Evolutionary conservation across 768 basidiomycete species (phyloP).

Genomic region (Tylopilus subfusipes): DNA sequence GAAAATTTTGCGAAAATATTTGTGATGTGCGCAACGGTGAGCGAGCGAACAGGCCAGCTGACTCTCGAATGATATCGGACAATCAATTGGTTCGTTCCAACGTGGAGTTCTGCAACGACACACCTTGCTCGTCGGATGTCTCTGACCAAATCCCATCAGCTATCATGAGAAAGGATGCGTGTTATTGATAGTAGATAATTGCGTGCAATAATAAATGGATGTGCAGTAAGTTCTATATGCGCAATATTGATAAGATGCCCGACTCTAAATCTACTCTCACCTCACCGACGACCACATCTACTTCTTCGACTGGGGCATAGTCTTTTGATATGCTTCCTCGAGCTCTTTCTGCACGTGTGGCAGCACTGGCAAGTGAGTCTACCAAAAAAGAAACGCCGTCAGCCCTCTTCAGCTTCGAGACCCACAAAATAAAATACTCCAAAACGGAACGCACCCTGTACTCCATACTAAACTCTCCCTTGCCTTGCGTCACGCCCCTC

Average conservation of each 20-base stretch:
- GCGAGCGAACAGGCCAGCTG: too few relatives aligned
- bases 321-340: constrained; percentile 82
- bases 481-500: constrained; percentile 93
- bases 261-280: background rate
- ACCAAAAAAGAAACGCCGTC: background rate
- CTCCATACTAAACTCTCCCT: constrained; percentile 84
- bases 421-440: too few relatives aligned
- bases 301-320: constrained; percentile 65
- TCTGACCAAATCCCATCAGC: background rate
- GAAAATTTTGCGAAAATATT: background rate
- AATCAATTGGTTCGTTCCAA: too few relatives aligned
- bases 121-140: background rate
- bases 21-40: background rate
- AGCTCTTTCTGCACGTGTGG: constrained; percentile 86
- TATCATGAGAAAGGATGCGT: constrained; percentile 1
- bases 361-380: constrained; percentile 81
- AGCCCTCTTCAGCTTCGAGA: background rate
- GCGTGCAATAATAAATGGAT: constrained; percentile 14
- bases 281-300: constrained; percentile 36
- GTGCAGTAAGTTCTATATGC: constrained; percentile 20
- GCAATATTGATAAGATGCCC: constrained; percentile 8
- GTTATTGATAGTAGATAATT: constrained; percentile 7
- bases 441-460: constrained; percentile 53
- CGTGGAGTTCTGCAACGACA: background rate
- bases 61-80: too few relatives aligned